Conservation (phyloP, 2,329 filamentous ascomycete genomes). For the Penicillium verrucosum region DNA sequence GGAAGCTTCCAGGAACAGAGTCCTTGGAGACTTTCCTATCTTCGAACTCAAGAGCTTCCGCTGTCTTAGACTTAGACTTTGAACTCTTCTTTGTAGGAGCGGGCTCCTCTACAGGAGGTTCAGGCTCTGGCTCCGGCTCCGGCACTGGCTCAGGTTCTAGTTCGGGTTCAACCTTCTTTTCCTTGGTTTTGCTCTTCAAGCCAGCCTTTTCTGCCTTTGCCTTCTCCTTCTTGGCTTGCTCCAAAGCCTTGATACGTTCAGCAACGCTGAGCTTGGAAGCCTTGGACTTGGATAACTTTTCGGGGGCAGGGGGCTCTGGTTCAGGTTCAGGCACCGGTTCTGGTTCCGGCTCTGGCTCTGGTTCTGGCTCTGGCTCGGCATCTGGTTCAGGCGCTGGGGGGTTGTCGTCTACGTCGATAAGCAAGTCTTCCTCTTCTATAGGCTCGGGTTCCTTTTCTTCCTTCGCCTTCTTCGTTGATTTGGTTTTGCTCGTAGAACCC, state of each 20-base stretch:
- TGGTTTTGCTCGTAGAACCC: slow-evolving; percentile 38
- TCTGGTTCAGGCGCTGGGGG: slow-evolving; percentile 25
- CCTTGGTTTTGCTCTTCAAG: slow-evolving; percentile 33
- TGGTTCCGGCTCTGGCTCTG: slow-evolving; percentile 29
- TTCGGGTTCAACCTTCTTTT: slow-evolving; percentile 20
- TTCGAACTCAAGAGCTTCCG: slow-evolving; percentile 22
- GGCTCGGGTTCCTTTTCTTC: slow-evolving; percentile 26
- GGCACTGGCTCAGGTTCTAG: slow-evolving; percentile 21
- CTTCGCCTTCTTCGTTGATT: slow-evolving; percentile 48
- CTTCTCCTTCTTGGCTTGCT: slow-evolving; percentile 41
- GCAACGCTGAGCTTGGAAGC: slow-evolving; percentile 47
- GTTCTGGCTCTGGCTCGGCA: slow-evolving; percentile 24
- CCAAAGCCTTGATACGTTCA: slow-evolving; percentile 53
- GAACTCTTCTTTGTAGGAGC: slow-evolving; percentile 41
- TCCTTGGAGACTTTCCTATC: slow-evolving; percentile 39
- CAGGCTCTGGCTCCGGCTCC: slow-evolving; percentile 17
- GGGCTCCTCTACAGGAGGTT: slow-evolving; percentile 31
- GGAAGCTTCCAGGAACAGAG: slow-evolving; percentile 58
- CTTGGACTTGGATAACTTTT: slow-evolving; percentile 44
- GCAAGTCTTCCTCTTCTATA: slow-evolving; percentile 26
- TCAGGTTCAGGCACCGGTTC: slow-evolving; percentile 33
- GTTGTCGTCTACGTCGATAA: slow-evolving; percentile 35
- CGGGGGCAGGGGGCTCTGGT: slow-evolving; percentile 41
- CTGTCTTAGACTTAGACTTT: slow-evolving; percentile 20
- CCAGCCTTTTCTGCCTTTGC: slow-evolving; percentile 38